Base-by-base conservation (phyloP, 768 basidiomycete species). In the Atractiella rhizophila region DNA sequence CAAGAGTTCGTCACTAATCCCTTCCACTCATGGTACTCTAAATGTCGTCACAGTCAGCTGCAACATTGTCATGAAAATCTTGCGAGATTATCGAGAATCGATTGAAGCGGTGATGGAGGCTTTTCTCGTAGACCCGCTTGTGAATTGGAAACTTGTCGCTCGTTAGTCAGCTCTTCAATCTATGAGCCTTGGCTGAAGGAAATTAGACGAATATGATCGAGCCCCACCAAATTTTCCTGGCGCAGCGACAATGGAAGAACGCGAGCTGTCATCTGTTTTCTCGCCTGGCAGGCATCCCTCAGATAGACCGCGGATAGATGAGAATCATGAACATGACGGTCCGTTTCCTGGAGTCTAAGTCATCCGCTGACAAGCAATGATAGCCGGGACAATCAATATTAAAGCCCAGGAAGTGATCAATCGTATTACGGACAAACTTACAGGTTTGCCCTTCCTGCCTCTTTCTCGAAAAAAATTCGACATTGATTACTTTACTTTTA, bases 81-180 rank as follows among this genome's bases (percentile, higher is more conserved):
- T 96, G 42, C 76, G 91, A 24, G 81, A 79, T 44, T 94, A 98
- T 62, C 85, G 85, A 60, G 91, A 98, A 58, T 91, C 85, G n/a
- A 64, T 98, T 44, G 83, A 96, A 80, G 91, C 91, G 5, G 88
- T 98, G 16, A 65, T 98, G 23, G 91, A 98, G 58, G 88, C 91
- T 5, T 96, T 98, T 56, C 85, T 96, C 8, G 94, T 94, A 52
- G 91, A 98, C 55, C 91, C 91, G 11, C 62, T 98, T 42, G 85
- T 96, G 64, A 88, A 83, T 35, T 47, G 54, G 54, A 41, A 50
- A 37, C 42, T 55, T 10, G 39, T 46, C n/a, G 8, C 34, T 8
- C 8, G 9, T 7, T 8, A 12, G 19, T 7, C 7, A n/a, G 7
- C 16, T 8, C 18, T 12, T 9, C 8, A 7, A 16, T 23, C 34